phyloP scores from a whole-genome alignment of 2,329 filamentous ascomycete species.

The Rhinocladiella similis region DNA sequence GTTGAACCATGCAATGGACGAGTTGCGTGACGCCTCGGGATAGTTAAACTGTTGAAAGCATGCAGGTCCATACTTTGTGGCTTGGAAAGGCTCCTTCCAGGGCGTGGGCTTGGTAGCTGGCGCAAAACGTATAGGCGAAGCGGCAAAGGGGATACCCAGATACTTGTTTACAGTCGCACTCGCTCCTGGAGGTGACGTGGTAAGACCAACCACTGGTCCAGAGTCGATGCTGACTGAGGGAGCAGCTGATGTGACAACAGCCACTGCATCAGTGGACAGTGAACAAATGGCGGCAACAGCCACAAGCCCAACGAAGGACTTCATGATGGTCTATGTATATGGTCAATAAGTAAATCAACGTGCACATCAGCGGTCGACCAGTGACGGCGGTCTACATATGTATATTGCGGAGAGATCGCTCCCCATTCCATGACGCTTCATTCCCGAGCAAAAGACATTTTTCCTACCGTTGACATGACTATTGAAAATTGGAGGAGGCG shows the following conservation, averaged over 20 bases:
- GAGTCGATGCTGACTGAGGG: conserved; percentile 27
- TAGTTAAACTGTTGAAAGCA: conserved; percentile 32
- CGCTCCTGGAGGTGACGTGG: conserved; percentile 24
- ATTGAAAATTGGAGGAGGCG: too few relatives aligned
- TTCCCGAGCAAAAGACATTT: too few relatives aligned
- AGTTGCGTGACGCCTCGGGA: conserved; percentile 1
- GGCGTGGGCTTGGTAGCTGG: conserved; percentile 20
- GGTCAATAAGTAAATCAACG: background rate
- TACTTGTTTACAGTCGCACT: conserved; percentile 29
- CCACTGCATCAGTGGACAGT: background rate
- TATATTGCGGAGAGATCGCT: too few relatives aligned
- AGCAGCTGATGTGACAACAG: background rate
- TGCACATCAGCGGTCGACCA: too few relatives aligned
- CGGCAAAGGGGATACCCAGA: conserved; percentile 34
- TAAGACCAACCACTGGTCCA: conserved; percentile 30
- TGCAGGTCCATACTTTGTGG: conserved; percentile 28
- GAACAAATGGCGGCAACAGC: background rate
- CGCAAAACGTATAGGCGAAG: conserved; percentile 27
- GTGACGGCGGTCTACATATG: too few relatives aligned
- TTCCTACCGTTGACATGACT: too few relatives aligned
- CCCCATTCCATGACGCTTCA: too few relatives aligned
- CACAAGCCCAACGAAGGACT: background rate
- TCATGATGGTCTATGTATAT: background rate
- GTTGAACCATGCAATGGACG: conserved; percentile 28
- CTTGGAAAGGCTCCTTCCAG: conserved; percentile 26